Base-by-base conservation (phyloP, 192 early-diverging fungal species). In the Linnemannia elongata region DNA sequence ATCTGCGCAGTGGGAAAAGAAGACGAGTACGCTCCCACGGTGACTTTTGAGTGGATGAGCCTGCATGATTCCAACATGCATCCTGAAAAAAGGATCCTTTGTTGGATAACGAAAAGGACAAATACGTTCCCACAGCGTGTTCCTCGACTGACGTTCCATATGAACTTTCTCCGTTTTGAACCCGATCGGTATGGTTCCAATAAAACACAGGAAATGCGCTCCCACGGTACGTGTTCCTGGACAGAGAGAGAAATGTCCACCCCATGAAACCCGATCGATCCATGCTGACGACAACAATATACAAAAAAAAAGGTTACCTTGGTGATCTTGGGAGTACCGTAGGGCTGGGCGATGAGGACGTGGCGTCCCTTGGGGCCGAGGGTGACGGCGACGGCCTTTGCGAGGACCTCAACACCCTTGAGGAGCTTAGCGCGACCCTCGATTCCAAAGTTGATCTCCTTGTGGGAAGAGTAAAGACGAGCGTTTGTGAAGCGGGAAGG, bases 311-410 rank as follows among this genome's bases (percentile, higher is more conserved):
- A 68, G 74, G 74, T 60, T 86, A 86, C 83, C 83, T 86, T 99
- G 89, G 99, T 99, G 92, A 99, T 99, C 94, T 99, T 99, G 80
- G 99, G 99, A 52, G 95, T 94, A 49, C 98, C 99, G 80, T 98
- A 99, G 49, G 97, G 88, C 90, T 99, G 99, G 89, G 98, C 97
- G 88, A 99, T 99, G 79, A 99, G 92, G 30, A 99, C 99, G 88
- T 98, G 99, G 85, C 99, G 94, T 85, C 99, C 99, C 92, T 99
- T 99, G 81, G 99, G 99, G 42, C 99, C 99, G 35, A 99, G 95
- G 52, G 99, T 99, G 81, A 98, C 96, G n/a, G 99, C 98, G 30
- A 99, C 99, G 33, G 99, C 98, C 88, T 96, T 97, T 87, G 99
- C 97, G 60, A 99, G 95, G 49, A 97, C 92, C 83, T 99, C 98